These are phyloP conservation scores for Phyllosticta paracitricarpa DNA, from an alignment of 2,329 filamentous ascomycete species.

Conservation along the genomic window DNA sequence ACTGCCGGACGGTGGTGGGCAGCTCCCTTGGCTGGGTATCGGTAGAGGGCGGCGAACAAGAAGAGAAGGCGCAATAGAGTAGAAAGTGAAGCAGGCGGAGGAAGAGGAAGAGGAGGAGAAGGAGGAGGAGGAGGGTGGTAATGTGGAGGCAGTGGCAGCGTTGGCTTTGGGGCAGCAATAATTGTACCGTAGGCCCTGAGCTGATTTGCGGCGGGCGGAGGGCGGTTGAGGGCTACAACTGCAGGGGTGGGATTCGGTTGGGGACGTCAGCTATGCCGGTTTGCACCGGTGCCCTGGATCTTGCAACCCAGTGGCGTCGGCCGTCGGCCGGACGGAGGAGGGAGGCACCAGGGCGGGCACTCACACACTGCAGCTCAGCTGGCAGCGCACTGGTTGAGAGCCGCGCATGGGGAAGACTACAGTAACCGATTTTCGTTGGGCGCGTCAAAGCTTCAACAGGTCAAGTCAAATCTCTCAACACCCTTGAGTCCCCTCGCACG, in stretches of 20 bases:
- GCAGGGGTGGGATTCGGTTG: conserved; percentile 11
- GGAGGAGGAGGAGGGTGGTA: not conserved
- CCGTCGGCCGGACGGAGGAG: not conserved
- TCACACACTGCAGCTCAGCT: not conserved
- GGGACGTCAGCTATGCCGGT: conserved; percentile 10
- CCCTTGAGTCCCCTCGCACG: not conserved
- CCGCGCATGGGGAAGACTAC: conserved; percentile 6
- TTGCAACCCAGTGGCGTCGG: not conserved
- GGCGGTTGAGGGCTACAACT: conserved; percentile 9
- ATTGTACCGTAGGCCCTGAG: not conserved
- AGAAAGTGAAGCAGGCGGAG: not conserved
- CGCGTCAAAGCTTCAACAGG: conserved; percentile 10
- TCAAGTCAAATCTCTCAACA: conserved; percentile 8
- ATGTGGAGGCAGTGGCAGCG: not conserved
- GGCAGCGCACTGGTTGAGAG: not conserved
- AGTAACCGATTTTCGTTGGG: conserved; percentile 11
- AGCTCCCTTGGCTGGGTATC: conserved; percentile 11
- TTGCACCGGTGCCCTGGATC: not conserved
- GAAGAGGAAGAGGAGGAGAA: not conserved
- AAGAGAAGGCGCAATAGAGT: not conserved
- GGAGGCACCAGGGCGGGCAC: not conserved
- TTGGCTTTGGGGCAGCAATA: not conserved
- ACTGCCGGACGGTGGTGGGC: conserved; percentile 4
- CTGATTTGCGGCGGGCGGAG: not conserved
- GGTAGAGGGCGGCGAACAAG: not conserved